These are phyloP conservation scores for Botryosphaeria agaves DNA, from an alignment of 2,329 filamentous ascomycete genomes.

Conservation along the genomic window DNA sequence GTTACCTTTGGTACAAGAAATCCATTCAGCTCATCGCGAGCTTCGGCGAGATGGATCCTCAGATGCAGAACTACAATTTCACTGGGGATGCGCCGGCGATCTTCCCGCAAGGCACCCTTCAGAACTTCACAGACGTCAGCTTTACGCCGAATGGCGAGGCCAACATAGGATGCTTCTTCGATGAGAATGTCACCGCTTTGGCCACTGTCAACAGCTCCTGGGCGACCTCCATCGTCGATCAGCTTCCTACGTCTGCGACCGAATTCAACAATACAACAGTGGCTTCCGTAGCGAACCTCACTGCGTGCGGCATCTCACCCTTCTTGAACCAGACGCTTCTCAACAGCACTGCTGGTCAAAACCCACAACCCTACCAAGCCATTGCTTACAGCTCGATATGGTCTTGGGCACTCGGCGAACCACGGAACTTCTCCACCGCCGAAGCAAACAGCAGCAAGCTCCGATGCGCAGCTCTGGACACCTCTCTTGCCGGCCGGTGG, in stretches of 20 bases:
- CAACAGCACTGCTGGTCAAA: slow-evolving; percentile 30
- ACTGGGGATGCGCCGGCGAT: slow-evolving; percentile 30
- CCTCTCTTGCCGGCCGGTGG: slow-evolving; percentile 36
- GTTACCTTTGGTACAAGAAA: slow-evolving; percentile 36
- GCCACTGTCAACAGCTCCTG: slow-evolving; percentile 35
- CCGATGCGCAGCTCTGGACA: slow-evolving; percentile 39
- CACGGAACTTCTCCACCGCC: slow-evolving; percentile 25
- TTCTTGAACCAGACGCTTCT: slow-evolving; percentile 39
- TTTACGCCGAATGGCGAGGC: slow-evolving; percentile 22
- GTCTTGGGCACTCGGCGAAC: slow-evolving; percentile 42
- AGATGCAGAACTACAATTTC: slow-evolving; percentile 39
- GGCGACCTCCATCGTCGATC: slow-evolving; percentile 20
- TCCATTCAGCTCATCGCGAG: slow-evolving; percentile 36
- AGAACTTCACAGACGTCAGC: slow-evolving; percentile 16
- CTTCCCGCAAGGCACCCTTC: slow-evolving; percentile 31
- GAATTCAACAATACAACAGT: slow-evolving; percentile 9
- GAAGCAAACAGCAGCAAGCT: slow-evolving; percentile 6
- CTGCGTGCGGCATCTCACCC: slow-evolving; percentile 42
- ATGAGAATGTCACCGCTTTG: slow-evolving; percentile 21
- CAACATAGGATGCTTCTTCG: slow-evolving; percentile 36
- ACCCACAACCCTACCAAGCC: slow-evolving; percentile 30
- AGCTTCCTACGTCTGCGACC: slow-evolving; percentile 1
- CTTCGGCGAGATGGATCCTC: slow-evolving; percentile 38
- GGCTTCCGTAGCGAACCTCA: slow-evolving; percentile 21
- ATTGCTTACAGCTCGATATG: slow-evolving; percentile 36